A percentile compares a stretch with the other conserved stretches of the same genome.
These are phyloP conservation scores for Tolypocladium album DNA, from an alignment of 2,329 filamentous ascomycete genomes.

Conservation along the genomic window DNA sequence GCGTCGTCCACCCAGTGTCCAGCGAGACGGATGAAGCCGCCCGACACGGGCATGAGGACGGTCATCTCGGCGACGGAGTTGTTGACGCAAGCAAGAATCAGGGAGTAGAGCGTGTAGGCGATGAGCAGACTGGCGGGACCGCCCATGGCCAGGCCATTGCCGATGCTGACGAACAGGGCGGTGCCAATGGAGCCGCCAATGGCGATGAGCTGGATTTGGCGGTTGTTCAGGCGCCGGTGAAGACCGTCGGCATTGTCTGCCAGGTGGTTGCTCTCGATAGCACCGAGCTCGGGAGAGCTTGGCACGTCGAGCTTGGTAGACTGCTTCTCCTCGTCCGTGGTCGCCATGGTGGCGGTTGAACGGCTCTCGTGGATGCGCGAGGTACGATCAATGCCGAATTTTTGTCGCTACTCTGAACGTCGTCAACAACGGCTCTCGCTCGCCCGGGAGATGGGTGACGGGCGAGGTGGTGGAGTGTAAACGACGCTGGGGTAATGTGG, in stretches of 20 bases:
- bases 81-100: slow-evolving; percentile 50
- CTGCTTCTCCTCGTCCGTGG: slow-evolving; percentile 17
- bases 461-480: not conserved
- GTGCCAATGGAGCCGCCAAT: slow-evolving; percentile 48
- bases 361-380: not conserved
- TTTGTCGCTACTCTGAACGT: not conserved
- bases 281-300: slow-evolving; percentile 13
- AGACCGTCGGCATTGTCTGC: slow-evolving; percentile 24
- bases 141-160: slow-evolving; percentile 36
- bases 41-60: slow-evolving; percentile 49
- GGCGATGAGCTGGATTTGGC: slow-evolving; percentile 48
- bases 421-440: not conserved
- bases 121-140: slow-evolving; percentile 42
- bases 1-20: slow-evolving; percentile 58
- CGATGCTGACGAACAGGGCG: slow-evolving; percentile 52
- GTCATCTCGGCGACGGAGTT: slow-evolving; percentile 57
- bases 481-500: not conserved
- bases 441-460: not conserved
- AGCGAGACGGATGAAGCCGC: slow-evolving; percentile 53
- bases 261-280: slow-evolving; percentile 11
- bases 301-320: slow-evolving; percentile 12
- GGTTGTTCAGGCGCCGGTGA: slow-evolving; percentile 39
- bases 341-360: slow-evolving; percentile 7
- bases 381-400: not conserved
- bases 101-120: slow-evolving; percentile 45